A percentile compares a stretch with the other conserved stretches of the same genome.
Evolutionary conservation across 1,284 basidiomycete species (phyloP).

Genomic region (Naganishia cerealis): DNA sequence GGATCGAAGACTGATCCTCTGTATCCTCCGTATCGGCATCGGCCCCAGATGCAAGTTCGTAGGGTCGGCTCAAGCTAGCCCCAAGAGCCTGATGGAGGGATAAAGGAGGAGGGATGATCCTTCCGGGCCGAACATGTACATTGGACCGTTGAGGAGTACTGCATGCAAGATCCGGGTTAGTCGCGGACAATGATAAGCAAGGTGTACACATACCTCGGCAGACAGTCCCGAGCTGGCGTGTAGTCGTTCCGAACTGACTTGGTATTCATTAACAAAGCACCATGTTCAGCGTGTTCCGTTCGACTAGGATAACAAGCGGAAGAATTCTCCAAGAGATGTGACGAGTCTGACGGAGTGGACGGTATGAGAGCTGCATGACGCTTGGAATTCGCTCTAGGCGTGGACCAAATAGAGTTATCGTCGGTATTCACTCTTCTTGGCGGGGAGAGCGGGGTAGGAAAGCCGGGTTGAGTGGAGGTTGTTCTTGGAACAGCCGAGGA

Average conservation of each 20-base stretch:
- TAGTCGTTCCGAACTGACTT: not conserved
- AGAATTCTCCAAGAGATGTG: not conserved
- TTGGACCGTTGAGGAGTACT: conserved; percentile 6
- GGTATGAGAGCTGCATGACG: not conserved
- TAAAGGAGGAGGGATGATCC: conserved; percentile 2
- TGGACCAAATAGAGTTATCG: not conserved
- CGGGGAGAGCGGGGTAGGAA: conserved; percentile 10
- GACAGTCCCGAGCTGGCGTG: not conserved
- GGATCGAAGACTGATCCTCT: conserved; percentile 1
- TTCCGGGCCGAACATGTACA: not conserved
- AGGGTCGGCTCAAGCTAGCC: not conserved
- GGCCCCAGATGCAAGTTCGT: too few species aligned
- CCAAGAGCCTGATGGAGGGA: conserved; percentile 13
- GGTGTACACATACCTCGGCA: conserved; percentile 6
- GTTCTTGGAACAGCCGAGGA: not conserved
- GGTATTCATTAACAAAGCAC: not conserved
- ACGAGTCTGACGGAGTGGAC: not conserved
- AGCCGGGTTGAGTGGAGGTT: not conserved
- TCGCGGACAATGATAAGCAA: not conserved
- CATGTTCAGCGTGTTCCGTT: not conserved
- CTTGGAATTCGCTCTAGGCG: not conserved
- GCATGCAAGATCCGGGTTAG: not conserved
- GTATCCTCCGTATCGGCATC: not conserved
- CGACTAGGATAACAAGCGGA: not conserved
- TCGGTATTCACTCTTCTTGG: not conserved